A percentile compares a stretch with the other conserved stretches of the same genome.
These are phyloP conservation scores for Gnomoniopsis smithogilvyi DNA, from an alignment of 2,329 filamentous ascomycete genomes.

Conservation along the genomic window DNA sequence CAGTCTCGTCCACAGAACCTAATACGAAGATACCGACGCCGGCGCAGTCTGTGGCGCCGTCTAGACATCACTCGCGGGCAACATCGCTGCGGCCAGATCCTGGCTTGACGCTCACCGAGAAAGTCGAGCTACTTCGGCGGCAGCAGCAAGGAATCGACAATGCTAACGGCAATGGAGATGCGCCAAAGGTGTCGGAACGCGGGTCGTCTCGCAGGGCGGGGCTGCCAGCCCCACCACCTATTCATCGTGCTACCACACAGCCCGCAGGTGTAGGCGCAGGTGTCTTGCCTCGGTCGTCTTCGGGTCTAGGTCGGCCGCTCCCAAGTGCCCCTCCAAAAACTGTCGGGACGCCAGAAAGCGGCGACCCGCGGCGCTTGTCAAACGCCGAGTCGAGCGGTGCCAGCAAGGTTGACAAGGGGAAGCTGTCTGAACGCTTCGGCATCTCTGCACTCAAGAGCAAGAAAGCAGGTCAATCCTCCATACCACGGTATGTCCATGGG, in stretches of 20 bases:
- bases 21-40: constrained; percentile 5
- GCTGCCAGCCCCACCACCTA: constrained; percentile 46
- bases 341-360: constrained; percentile 25
- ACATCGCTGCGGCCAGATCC: constrained; percentile 12
- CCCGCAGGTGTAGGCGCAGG: constrained; percentile 45
- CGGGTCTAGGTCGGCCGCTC: constrained; percentile 40
- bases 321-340: constrained; percentile 31
- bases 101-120: constrained; percentile 38
- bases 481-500: constrained; percentile 76
- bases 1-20: background rate
- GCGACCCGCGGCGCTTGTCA: constrained; percentile 29
- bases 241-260: constrained; percentile 52
- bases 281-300: constrained; percentile 43
- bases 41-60: constrained; percentile 10
- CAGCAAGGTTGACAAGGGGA: constrained; percentile 61
- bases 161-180: constrained; percentile 17
- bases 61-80: constrained; percentile 15
- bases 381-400: constrained; percentile 32
- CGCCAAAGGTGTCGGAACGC: constrained; percentile 27
- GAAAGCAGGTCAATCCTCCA: constrained; percentile 67
- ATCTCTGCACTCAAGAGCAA: constrained; percentile 61
- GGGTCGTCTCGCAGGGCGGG: constrained; percentile 42
- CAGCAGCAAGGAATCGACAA: constrained; percentile 36
- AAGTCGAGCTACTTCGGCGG: constrained; percentile 49
- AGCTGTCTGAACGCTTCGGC: constrained; percentile 70